Evolutionary conservation across 345 rosid genomes (phyloP), one percentile per base, ranked within the genome.

Genomic region (Noccaea bulbosa): DNA sequence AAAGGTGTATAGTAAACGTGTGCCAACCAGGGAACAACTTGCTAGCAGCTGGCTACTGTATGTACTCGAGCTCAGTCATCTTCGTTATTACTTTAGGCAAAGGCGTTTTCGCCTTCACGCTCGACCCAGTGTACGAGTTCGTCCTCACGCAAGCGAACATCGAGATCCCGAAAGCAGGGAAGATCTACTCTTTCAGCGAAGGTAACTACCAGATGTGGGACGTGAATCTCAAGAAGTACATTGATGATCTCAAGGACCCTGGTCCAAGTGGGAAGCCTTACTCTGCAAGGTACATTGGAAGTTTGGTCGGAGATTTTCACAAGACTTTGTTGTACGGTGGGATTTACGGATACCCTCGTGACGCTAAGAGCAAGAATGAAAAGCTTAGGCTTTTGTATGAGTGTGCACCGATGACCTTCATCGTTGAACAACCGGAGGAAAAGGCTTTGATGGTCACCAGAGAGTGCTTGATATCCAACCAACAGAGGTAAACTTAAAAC

Each of bases 321-420:
- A 68, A 91, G 54, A 93, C 98, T 17, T 70, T 93, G 34, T 72
- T 93, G 22, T 93, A 93, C 7, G 96, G 98, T 45, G 96, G 97
- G 17, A 93, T 93, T 49, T 93, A 93, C 7, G 98, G 98, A 35
- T 91, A 93, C 79, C 96, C 97, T 1, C 90, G 93, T 58, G 98
- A 93, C 81, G 80, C 83, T 70, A 91, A 87, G 81, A 93, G 94
- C 86, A 86, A 91, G 82, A 93, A 93, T 34, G 97, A 97, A 51
- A 93, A 91, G 84, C 81, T 93, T 65, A 91, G 97, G 82, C 85
- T 93, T 38, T 73, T 91, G 81, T 91, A 87, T 44, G 98, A 93
- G 61, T 87, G 98, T 66, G 98, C 98, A 61, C 98, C 98, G 0
- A 93, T 91, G 98, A 93, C 97, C 82, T 91, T 86, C 70, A 88